Evolutionary conservation across 2,329 filamentous ascomycete species (phyloP).

Genomic region (Neofusicoccum kwambonambiense): DNA sequence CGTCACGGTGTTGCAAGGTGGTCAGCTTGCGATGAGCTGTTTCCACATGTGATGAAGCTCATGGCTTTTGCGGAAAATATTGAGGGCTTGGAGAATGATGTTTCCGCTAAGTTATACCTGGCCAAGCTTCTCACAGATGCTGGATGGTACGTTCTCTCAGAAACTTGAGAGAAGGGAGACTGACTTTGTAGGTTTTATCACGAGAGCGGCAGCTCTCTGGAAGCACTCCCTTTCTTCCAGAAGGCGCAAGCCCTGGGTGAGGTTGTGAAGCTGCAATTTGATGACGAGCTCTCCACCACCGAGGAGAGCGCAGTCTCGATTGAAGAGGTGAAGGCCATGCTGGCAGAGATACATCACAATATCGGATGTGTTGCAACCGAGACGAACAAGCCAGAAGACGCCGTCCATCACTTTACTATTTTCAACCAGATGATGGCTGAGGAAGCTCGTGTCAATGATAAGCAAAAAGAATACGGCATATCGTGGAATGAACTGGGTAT

Average conservation of each 20-base stretch:
- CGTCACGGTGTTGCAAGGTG: constrained; percentile 21
- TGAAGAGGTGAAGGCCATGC: constrained; percentile 13
- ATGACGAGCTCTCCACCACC: not conserved
- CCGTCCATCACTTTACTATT: constrained; percentile 16
- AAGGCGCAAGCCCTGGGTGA: constrained; percentile 15
- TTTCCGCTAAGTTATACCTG: not conserved
- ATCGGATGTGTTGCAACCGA: constrained; percentile 22
- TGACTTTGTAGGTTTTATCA: constrained; percentile 20
- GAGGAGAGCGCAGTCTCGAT: not conserved
- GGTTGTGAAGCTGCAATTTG: not conserved
- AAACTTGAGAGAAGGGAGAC: not conserved
- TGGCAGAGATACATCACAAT: constrained; percentile 23
- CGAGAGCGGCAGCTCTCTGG: constrained; percentile 18
- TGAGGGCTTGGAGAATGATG: not conserved
- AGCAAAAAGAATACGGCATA: constrained; percentile 22
- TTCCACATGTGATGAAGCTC: constrained; percentile 20
- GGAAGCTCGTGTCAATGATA: not conserved
- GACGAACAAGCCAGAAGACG: constrained; percentile 21
- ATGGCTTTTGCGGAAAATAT: not conserved
- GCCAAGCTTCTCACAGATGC: not conserved
- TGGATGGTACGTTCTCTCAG: not conserved
- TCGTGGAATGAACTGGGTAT: constrained; percentile 24
- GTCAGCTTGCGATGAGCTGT: constrained; percentile 20
- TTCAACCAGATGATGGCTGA: constrained; percentile 23
- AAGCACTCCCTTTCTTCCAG: constrained; percentile 17